Evolutionary conservation across 106 monocot genomes (phyloP).

Genomic region (Apostasia shenzhenica): DNA sequence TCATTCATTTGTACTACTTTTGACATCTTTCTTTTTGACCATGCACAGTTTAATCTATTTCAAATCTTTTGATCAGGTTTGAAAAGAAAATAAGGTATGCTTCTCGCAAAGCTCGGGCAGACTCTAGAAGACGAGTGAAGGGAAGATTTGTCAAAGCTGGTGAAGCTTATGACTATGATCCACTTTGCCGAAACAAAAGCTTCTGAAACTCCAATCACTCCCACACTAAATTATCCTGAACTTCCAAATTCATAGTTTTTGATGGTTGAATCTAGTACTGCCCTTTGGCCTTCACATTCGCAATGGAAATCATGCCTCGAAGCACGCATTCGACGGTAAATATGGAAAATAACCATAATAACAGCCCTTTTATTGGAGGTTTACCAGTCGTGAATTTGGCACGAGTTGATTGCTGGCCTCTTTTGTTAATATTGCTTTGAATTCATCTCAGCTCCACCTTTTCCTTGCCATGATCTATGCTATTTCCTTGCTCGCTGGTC

Average conservation of each 20-base stretch:
- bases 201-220: constrained; percentile 5
- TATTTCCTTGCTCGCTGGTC: not conserved
- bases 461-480: not conserved
- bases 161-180: constrained; percentile 57
- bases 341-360: no score
- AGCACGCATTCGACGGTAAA: no score
- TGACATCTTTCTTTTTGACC: not conserved
- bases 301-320: no score
- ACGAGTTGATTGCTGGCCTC: no score
- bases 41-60: not conserved
- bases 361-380: no score
- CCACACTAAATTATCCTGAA: not conserved
- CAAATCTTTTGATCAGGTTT: constrained; percentile 26
- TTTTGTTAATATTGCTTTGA: not conserved
- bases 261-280: not conserved
- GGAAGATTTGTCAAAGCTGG: constrained; percentile 54
- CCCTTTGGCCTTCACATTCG: not conserved
- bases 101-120: constrained; percentile 53
- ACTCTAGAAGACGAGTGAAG: constrained; percentile 43
- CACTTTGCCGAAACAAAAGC: constrained; percentile 23
- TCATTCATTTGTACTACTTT: no score
- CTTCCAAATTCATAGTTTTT: not conserved
- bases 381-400: not conserved
- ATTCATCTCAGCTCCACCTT: not conserved
- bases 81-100: constrained; percentile 66